Evolutionary conservation across 2,329 filamentous ascomycete species (phyloP).

Genomic region (Penicillium decumbens): DNA sequence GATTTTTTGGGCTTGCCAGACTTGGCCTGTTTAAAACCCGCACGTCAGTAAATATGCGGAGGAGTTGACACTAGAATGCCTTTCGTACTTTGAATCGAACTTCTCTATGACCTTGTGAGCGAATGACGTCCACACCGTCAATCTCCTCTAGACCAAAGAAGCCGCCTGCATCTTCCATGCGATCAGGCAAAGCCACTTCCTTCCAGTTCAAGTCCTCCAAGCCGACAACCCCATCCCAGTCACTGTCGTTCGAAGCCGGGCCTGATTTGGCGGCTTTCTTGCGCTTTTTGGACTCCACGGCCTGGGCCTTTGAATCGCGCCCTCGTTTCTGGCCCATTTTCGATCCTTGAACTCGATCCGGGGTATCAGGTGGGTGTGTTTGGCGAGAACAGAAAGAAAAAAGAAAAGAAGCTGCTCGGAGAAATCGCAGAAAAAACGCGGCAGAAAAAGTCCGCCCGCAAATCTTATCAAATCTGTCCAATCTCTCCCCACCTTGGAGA

Average conservation of each 20-base stretch:
- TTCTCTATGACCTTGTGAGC: conserved; percentile 52
- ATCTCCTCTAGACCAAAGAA: conserved; percentile 91
- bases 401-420: conserved; percentile 10
- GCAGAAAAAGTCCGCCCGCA: conserved; percentile 31
- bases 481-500: conserved; percentile 28
- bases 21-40: conserved; percentile 27
- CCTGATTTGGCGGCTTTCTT: conserved; percentile 26
- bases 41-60: background rate
- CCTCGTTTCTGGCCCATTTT: conserved; percentile 38
- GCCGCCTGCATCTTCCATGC: conserved; percentile 82
- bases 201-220: conserved; percentile 58
- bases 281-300: conserved; percentile 34
- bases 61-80: background rate
- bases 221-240: conserved; percentile 29
- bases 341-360: background rate
- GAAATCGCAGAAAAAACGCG: conserved; percentile 33
- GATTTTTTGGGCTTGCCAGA: conserved; percentile 33
- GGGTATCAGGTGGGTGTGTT: background rate
- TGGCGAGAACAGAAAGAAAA: conserved; percentile 2
- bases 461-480: conserved; percentile 34
- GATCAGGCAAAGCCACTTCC: conserved; percentile 64
- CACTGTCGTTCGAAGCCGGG: conserved; percentile 15
- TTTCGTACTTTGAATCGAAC: conserved; percentile 41
- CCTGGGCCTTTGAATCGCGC: conserved; percentile 29
- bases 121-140: conserved; percentile 81